Base-by-base conservation (phyloP, 2,329 filamentous ascomycete species). In the Lachnellula arida region DNA sequence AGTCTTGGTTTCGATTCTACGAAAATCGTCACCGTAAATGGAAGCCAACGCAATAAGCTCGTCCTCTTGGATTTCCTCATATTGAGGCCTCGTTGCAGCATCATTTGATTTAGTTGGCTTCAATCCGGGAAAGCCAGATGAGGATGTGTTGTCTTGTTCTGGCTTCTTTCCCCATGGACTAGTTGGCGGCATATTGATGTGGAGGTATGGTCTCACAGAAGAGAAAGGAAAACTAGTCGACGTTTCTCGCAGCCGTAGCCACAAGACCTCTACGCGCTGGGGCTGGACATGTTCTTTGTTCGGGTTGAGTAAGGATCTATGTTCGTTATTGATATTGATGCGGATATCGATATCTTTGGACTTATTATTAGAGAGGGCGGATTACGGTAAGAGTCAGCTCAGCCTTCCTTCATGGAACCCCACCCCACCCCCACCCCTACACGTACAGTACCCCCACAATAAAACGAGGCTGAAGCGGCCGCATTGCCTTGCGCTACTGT, bases 1-100 rank as follows among this genome's bases (percentile, higher is more conserved):
- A 46, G 72, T 80, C 58, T 85, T 82, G 57, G 81, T 81, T 67
- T 87, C 82, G 65, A 91, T 82, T 69, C 87, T 84, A 64, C 87
- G 79, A 68, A 91, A 97, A 68, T 97, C 92, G 57, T 96, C 90
- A 63, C 86, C 87, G 69, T 94, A 97, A 49, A 97, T 95, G 43
- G 93, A 89, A 66, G 88, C 81, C 57, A 97, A 78, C 46, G 86
- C 93, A 69, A 94, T 82, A 55, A 96, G 79, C 75, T 97, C 94
- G 69, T 96, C 89, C 67, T 88, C 80, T 74, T 97, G 94, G 35
- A 89, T 84, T 73, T 95, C 88, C 62, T 86, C 83, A 74, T 97
- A 96, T 68, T 91, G 76, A 15, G 80, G 80, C 63, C 76, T 81
- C 50, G 73, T 68, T 44, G 76, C 70, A 57, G 74, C 70, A 63